A percentile compares a stretch with the other conserved stretches of the same genome.
These are phyloP conservation scores for Mycena metata DNA, from an alignment of 768 basidiomycete species.

Conservation along the genomic window DNA sequence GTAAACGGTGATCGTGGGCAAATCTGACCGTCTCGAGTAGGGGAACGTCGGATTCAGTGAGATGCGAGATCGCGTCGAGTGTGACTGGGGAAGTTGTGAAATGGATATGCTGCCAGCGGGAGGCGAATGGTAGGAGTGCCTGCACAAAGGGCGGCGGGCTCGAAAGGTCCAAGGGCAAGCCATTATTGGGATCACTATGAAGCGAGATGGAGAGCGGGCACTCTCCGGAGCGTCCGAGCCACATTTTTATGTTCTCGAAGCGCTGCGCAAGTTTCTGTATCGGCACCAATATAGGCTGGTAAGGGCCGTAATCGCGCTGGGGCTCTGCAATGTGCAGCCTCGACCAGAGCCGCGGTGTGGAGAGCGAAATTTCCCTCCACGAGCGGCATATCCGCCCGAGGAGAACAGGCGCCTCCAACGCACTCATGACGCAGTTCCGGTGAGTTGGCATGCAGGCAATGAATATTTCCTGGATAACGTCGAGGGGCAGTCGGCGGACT, in stretches of 20 bases:
- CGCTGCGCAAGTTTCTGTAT: neutral
- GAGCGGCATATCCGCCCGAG: constrained; percentile 47
- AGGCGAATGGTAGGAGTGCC: neutral
- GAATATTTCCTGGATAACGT: constrained; percentile 11
- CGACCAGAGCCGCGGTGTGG: constrained; percentile 47
- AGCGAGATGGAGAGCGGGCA: constrained; percentile 20
- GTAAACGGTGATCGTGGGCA: neutral
- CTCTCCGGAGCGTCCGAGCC: constrained; percentile 19
- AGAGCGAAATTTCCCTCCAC: constrained; percentile 43
- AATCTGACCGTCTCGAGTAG: neutral
- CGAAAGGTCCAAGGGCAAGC: no score
- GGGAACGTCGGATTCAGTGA: neutral
- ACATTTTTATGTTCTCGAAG: neutral
- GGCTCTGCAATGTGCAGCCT: constrained; percentile 27
- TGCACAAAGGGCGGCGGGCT: neutral
- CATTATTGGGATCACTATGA: neutral
- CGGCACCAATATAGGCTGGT: neutral
- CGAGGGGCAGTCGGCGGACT: no score
- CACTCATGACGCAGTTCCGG: constrained; percentile 34
- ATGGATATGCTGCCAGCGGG: neutral
- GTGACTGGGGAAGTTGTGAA: neutral
- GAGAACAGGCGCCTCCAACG: constrained; percentile 40
- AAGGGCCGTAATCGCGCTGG: neutral
- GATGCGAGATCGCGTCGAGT: neutral
- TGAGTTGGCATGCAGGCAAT: constrained; percentile 27